A percentile compares a stretch with the other conserved stretches of the same genome.
These are phyloP conservation scores for Fagopyrum tataricum DNA, from an alignment of 148 eudicot species.

Conservation along the genomic window DNA sequence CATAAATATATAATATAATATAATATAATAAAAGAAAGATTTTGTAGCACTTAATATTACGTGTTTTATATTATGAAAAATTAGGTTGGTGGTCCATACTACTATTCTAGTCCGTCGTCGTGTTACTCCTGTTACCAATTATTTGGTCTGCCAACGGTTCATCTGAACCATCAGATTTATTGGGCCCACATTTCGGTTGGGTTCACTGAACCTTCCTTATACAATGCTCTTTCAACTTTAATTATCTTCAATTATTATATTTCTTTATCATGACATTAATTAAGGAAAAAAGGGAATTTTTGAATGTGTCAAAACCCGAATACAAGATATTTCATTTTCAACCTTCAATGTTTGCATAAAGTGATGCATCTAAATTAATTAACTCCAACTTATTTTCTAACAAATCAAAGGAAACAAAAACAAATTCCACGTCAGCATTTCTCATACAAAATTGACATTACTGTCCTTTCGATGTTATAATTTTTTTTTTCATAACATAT, in stretches of 20 bases:
- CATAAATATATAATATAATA: too few relatives aligned
- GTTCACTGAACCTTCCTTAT: slow-evolving; percentile 6
- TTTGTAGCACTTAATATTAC: background rate
- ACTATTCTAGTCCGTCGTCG: background rate
- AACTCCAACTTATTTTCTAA: background rate
- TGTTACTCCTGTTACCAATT: background rate
- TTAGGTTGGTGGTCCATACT: slow-evolving; percentile 2
- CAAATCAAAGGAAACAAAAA: background rate
- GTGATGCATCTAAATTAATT: background rate
- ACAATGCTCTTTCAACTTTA: background rate
- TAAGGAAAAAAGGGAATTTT: background rate
- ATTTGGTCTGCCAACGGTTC: slow-evolving; percentile 5
- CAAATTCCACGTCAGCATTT: background rate
- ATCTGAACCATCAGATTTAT: background rate
- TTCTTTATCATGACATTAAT: background rate
- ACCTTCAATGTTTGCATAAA: background rate
- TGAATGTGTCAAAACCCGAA: background rate
- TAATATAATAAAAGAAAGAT: background rate
- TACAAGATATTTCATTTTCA: background rate
- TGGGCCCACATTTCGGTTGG: background rate
- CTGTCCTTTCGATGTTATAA: background rate
- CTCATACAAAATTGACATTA: background rate
- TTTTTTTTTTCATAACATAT: background rate
- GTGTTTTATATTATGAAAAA: background rate
- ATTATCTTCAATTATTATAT: background rate